phyloP scores from a whole-genome alignment of 169 alveolate genomes.

The Babesia ovis region DNA sequence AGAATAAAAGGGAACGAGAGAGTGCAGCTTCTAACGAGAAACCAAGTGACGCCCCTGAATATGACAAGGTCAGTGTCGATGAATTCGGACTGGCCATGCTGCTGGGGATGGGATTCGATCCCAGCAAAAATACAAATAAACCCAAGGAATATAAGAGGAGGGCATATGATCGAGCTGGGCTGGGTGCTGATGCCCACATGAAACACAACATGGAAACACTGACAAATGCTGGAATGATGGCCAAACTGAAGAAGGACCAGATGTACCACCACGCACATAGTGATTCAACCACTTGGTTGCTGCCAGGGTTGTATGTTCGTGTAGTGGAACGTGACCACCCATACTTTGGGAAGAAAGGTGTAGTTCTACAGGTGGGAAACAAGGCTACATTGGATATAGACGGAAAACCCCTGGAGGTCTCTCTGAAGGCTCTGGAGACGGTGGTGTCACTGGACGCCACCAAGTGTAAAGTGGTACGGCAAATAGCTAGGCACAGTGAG shows the following conservation, averaged over 20 bases:
- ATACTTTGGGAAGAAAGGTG: slow-evolving; percentile 37
- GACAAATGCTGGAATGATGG: slow-evolving; percentile 40
- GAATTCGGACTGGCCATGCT: slow-evolving; percentile 74
- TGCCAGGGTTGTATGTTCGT: slow-evolving; percentile 43
- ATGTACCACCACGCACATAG: slow-evolving; percentile 18
- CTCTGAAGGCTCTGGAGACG: slow-evolving; percentile 26
- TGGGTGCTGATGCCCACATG: slow-evolving; percentile 67
- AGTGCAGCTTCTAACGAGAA: background rate
- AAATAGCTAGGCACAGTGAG: slow-evolving; percentile 18
- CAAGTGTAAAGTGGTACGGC: slow-evolving; percentile 48
- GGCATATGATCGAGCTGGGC: slow-evolving; percentile 65
- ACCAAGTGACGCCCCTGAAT: slow-evolving; percentile 3
- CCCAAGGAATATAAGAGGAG: slow-evolving; percentile 66
- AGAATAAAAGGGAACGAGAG: background rate
- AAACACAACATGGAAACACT: slow-evolving; percentile 50
- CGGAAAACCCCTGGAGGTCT: background rate
- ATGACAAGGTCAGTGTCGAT: slow-evolving; percentile 72
- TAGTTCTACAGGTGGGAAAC: slow-evolving; percentile 6
- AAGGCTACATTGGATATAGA: slow-evolving; percentile 3
- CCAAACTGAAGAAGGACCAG: slow-evolving; percentile 48
- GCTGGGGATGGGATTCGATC: slow-evolving; percentile 77
- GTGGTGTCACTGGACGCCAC: slow-evolving; percentile 36
- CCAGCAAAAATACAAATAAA: slow-evolving; percentile 47
- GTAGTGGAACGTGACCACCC: slow-evolving; percentile 34
- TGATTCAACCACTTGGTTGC: slow-evolving; percentile 6